Evolutionary conservation across 2,329 filamentous ascomycete genomes (phyloP).

Genomic region (Neophaeococcomyces mojaviensis): DNA sequence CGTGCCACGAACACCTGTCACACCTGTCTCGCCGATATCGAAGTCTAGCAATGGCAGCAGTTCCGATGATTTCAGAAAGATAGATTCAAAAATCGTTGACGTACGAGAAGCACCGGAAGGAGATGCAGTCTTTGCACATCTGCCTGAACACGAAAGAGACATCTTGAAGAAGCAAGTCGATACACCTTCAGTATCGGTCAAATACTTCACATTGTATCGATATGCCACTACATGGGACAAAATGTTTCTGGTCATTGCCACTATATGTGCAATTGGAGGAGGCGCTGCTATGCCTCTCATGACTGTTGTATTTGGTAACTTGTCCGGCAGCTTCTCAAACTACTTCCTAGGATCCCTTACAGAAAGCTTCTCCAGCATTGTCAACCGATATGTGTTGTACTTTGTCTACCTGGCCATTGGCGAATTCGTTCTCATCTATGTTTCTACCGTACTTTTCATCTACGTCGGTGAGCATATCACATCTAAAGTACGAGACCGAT

Average conservation of each 20-base stretch:
- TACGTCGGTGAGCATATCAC: constrained; percentile 75
- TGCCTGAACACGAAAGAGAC: constrained; percentile 57
- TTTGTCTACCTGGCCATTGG: constrained; percentile 78
- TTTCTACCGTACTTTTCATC: constrained; percentile 82
- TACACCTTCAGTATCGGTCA: constrained; percentile 56
- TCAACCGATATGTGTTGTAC: constrained; percentile 64
- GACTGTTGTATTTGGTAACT: constrained; percentile 68
- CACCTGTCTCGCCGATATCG: constrained; percentile 10
- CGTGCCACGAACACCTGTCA: constrained; percentile 10
- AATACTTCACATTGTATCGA: constrained; percentile 59
- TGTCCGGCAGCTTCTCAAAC: constrained; percentile 63
- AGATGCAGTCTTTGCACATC: constrained; percentile 51
- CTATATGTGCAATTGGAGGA: constrained; percentile 59
- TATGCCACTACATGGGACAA: constrained; percentile 62
- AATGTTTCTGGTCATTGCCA: constrained; percentile 54
- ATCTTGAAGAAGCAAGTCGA: constrained; percentile 63
- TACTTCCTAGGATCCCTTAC: constrained; percentile 48
- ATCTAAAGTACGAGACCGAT: constrained; percentile 71
- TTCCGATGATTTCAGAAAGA: constrained; percentile 17
- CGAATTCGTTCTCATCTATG: constrained; percentile 69
- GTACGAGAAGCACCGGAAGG: constrained; percentile 31
- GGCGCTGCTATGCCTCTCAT: constrained; percentile 72
- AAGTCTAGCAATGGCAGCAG: constrained; percentile 14
- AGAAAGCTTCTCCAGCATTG: constrained; percentile 50
- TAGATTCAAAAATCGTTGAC: constrained; percentile 23